Base-by-base conservation (phyloP, 768 basidiomycete genomes). In the Tephrocybe sp. region DNA sequence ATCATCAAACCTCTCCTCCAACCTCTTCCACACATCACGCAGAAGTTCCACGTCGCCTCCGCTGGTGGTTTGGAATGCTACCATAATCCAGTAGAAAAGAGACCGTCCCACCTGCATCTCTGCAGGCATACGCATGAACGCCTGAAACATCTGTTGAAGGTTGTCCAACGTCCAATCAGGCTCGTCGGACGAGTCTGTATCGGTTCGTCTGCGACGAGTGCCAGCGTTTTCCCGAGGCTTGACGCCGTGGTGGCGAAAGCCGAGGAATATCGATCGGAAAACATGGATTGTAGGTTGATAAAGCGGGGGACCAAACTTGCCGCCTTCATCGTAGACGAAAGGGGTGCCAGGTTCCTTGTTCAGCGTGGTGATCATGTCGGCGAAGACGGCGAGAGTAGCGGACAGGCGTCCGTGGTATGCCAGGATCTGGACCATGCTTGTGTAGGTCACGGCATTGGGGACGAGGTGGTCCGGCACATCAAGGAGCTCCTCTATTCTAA, bases 261-360 rank as follows among this genome's bases (percentile, higher is more conserved):
- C 90, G 15, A 87, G 74, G 60, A 94, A 92, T 32, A 94, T 63
- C 15, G 80, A 80, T 18, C 88, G 81, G 63, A 86, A 93, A 26
- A 82, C 71, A 18, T 77, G 65, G 39, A 80, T 60, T 1, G 73
- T 79, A 2, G 80, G 79, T 21, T 60, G 64, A 47, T 74, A 78
- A 7, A 60, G 59, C 9, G 49, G 51, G 1, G 67, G 65, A 21
- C 58, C 47, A 3, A 65, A 55, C 16, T 59, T 45, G 4, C 65
- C 65, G 16, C 61, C 52, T 2, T 69, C 61, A 16, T 63, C 64
- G 3, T 45, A 56, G 24, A 57, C 52, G 25, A 67, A 57, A 5
- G 60, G 63, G 21, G 69, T 64, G 13, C 69, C 65, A 16, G 61
- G 63, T 55, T 76, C 72, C 28, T 64, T 44, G 50, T 76, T 72